phyloP scores from a whole-genome alignment of 2,329 filamentous ascomycete species.

The Aspergillus quadrilineatus region DNA sequence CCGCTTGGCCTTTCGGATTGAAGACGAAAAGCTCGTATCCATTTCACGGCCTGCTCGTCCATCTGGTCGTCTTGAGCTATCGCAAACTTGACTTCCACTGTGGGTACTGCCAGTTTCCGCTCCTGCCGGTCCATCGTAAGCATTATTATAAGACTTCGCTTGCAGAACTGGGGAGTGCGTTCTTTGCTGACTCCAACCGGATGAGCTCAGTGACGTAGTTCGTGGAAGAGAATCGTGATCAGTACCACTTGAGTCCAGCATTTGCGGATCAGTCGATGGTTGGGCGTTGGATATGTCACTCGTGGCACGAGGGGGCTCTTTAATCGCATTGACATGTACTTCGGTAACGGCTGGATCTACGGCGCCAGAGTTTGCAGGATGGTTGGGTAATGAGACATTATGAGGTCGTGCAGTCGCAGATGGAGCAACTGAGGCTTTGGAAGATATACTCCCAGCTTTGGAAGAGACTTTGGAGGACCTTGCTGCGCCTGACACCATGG shows the following conservation, averaged over 20 bases:
- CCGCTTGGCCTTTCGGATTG: constrained; percentile 26
- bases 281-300: constrained; percentile 34
- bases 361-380: constrained; percentile 31
- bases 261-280: constrained; percentile 31
- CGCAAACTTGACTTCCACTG: constrained; percentile 21
- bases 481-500: constrained; percentile 20
- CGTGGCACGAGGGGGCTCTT: constrained; percentile 28
- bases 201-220: constrained; percentile 31
- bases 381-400: constrained; percentile 37
- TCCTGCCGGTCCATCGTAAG: constrained; percentile 26
- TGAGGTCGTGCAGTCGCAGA: constrained; percentile 41
- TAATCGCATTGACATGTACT: constrained; percentile 41
- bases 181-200: constrained; percentile 28
- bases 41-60: constrained; percentile 30
- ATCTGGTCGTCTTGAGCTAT: constrained; percentile 29
- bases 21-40: constrained; percentile 25
- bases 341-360: constrained; percentile 50
- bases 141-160: constrained; percentile 29
- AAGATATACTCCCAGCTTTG: constrained; percentile 43
- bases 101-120: constrained; percentile 24
- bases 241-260: constrained; percentile 28
- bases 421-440: constrained; percentile 41
- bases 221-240: constrained; percentile 33
- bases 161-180: constrained; percentile 37
- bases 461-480: constrained; percentile 43